phyloP scores from a whole-genome alignment of 2,329 filamentous ascomycete species.

The Phaeosphaeria sp. region DNA sequence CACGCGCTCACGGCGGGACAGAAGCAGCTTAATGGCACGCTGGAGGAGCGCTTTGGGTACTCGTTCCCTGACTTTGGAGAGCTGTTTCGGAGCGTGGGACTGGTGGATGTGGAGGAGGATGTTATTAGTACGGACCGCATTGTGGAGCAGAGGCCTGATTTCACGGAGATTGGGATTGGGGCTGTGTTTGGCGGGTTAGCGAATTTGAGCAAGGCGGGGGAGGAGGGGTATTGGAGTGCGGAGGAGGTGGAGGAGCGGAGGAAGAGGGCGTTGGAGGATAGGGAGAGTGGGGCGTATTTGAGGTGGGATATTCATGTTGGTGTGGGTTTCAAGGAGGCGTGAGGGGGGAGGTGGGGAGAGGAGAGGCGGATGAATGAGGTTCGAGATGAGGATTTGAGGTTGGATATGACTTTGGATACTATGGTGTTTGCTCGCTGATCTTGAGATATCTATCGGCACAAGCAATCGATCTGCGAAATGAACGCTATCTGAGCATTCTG shows the following conservation, averaged over 20 bases:
- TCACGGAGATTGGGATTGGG: conserved; percentile 37
- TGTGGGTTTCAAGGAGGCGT: conserved; percentile 25
- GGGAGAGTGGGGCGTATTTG: conserved; percentile 34
- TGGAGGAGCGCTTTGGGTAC: conserved; percentile 30
- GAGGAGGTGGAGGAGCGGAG: conserved; percentile 10
- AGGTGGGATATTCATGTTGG: conserved; percentile 40
- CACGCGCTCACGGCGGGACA: conserved; percentile 28
- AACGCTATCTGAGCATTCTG: no score
- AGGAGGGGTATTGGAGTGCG: conserved; percentile 31
- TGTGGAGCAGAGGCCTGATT: conserved; percentile 28
- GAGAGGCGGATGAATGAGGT: no score
- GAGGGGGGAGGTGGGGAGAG: background rate
- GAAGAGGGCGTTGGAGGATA: conserved; percentile 26
- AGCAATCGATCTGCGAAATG: no score
- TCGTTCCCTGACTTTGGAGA: conserved; percentile 28
- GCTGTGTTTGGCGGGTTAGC: conserved; percentile 33
- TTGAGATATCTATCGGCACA: no score
- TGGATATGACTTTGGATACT: no score
- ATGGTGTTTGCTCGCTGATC: no score
- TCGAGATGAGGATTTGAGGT: background rate
- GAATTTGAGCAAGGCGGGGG: conserved; percentile 30
- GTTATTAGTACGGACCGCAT: conserved; percentile 36
- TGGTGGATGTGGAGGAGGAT: conserved; percentile 29
- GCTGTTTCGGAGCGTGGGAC: conserved; percentile 25
- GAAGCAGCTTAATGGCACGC: conserved; percentile 26